phyloP scores from a whole-genome alignment of 2,329 filamentous ascomycete species.

The Sporothrix luriei region DNA sequence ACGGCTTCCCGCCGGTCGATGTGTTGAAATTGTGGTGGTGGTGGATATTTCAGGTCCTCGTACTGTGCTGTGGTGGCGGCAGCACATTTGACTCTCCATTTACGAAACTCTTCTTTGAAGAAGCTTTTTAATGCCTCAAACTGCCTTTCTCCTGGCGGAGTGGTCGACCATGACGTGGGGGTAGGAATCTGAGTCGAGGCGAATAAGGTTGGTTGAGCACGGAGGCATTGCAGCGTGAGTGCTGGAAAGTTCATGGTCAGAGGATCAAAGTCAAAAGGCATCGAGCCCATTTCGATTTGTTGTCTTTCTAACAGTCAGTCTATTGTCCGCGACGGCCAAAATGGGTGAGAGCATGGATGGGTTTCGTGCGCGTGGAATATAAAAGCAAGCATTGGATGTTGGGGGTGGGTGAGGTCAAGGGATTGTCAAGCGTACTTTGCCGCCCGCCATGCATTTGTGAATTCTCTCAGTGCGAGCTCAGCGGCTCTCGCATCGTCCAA shows the following conservation, averaged over 20 bases:
- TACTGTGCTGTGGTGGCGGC: constrained; percentile 53
- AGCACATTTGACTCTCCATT: constrained; percentile 61
- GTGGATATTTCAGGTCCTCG: constrained; percentile 57
- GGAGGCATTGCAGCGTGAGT: constrained; percentile 78
- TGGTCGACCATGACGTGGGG: constrained; percentile 77
- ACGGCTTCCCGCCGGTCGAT: constrained; percentile 52
- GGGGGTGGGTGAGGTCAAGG: too few species aligned
- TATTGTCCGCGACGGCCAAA: not conserved
- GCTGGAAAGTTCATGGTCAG: constrained; percentile 83
- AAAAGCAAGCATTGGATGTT: not conserved
- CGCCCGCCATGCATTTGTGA: constrained; percentile 78
- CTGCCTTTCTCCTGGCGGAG: constrained; percentile 73
- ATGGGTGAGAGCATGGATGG: not conserved
- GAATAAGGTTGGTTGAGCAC: constrained; percentile 79
- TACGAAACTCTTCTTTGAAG: constrained; percentile 67
- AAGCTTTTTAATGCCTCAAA: constrained; percentile 69
- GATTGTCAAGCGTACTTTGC: constrained; percentile 64
- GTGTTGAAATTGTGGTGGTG: constrained; percentile 45
- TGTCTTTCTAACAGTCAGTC: constrained; percentile 28
- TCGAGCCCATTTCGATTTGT: constrained; percentile 57
- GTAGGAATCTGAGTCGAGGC: constrained; percentile 78
- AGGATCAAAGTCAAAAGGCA: constrained; percentile 79
- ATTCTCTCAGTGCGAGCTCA: constrained; percentile 80
- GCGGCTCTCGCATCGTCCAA: constrained; percentile 79
- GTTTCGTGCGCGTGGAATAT: not conserved